phyloP scores from a whole-genome alignment of 371 early-diverging fungal species.

The Sporodiniella umbellata region DNA sequence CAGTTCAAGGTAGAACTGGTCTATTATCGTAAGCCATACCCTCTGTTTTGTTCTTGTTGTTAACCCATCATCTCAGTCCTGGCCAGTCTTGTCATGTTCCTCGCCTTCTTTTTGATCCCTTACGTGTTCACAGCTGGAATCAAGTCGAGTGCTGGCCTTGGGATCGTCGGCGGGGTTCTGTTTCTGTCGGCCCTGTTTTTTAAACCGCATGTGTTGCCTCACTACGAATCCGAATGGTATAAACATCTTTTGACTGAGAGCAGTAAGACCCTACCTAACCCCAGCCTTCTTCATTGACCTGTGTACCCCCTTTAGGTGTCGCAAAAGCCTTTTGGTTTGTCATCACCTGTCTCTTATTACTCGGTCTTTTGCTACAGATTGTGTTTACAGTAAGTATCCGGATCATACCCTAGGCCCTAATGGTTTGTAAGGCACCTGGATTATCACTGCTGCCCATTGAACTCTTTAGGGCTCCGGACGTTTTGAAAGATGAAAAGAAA shows the following conservation, averaged over 20 bases:
- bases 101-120: no score
- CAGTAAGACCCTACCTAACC: conserved; percentile 31
- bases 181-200: conserved; percentile 52
- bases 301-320: conserved; percentile 20
- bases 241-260: conserved; percentile 41
- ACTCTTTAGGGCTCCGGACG: conserved; percentile 43
- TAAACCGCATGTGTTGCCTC: conserved; percentile 31
- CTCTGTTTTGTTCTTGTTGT: not conserved
- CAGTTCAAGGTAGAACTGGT: no score
- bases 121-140: not conserved
- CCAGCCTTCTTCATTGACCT: not conserved
- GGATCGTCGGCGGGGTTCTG: no score
- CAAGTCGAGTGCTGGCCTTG: not conserved
- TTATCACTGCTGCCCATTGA: conserved; percentile 50
- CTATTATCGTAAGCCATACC: conserved; percentile 50
- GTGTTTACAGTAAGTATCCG: conserved; percentile 43
- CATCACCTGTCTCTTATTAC: conserved; percentile 32
- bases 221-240: conserved; percentile 55
- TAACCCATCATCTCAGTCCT: no score
- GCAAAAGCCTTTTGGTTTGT: conserved; percentile 43
- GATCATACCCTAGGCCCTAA: no score
- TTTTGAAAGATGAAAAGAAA: conserved; percentile 34
- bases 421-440: conserved; percentile 64
- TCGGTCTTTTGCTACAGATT: conserved; percentile 43
- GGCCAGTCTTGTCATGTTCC: no score